phyloP scores from a whole-genome alignment of 2,329 filamentous ascomycete species.

The Neopestalotiopsis sp. region DNA sequence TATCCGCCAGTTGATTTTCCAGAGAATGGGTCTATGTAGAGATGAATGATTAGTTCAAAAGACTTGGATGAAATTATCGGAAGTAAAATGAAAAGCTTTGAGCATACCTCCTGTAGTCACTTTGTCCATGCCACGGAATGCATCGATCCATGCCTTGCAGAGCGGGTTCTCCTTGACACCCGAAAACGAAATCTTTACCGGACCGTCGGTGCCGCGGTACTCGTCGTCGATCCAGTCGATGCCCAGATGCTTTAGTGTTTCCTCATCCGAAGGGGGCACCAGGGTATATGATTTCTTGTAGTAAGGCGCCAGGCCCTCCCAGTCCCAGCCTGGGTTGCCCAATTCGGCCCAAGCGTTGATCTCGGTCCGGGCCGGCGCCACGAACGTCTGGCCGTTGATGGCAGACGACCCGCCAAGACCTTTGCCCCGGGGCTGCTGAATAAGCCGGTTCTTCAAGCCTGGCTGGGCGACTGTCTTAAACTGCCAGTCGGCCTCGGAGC shows the following conservation, averaged over 20 bases:
- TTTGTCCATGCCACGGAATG: constrained; percentile 21
- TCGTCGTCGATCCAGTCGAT: constrained; percentile 25
- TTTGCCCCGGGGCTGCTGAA: constrained; percentile 21
- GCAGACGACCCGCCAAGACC: constrained; percentile 25
- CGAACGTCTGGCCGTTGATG: constrained; percentile 23
- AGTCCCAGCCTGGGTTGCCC: constrained; percentile 52
- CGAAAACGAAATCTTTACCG: constrained; percentile 23
- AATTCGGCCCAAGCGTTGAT: constrained; percentile 50
- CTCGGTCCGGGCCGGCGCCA: constrained; percentile 27
- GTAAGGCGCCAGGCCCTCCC: constrained; percentile 50
- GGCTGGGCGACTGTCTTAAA: constrained; percentile 22
- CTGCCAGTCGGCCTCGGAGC: constrained; percentile 21
- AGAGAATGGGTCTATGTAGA: constrained; percentile 20
- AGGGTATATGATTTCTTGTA: constrained; percentile 41
- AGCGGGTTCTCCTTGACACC: constrained; percentile 22
- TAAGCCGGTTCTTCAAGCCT: background rate
- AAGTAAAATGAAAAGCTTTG: background rate
- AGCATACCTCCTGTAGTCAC: constrained; percentile 13
- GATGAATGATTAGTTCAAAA: background rate
- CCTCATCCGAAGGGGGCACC: background rate
- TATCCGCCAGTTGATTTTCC: constrained; percentile 19
- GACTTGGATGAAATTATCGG: background rate
- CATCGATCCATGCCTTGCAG: constrained; percentile 24
- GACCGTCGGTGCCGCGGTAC: constrained; percentile 20
- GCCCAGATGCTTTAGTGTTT: constrained; percentile 20